Conservation (phyloP, 371 early-diverging fungal genomes). For the Parasitella parasitica region DNA sequence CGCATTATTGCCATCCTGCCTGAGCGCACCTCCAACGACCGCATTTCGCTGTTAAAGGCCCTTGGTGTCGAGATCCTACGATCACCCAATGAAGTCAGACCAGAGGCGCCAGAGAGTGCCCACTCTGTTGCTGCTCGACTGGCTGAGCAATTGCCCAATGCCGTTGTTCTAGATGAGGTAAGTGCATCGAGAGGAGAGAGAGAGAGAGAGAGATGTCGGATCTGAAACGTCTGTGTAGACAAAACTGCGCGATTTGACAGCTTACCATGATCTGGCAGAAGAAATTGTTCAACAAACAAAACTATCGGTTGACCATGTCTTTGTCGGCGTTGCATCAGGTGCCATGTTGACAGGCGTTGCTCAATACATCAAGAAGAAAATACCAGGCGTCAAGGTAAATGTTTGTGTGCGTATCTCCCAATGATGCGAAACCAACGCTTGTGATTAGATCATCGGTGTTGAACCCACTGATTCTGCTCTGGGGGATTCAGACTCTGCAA, state of each 20-base stretch:
- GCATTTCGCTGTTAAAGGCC: slow-evolving; percentile 71
- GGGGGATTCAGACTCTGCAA: slow-evolving; percentile 8
- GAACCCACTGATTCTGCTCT: slow-evolving; percentile 70
- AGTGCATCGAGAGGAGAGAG: not conserved
- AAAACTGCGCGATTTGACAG: slow-evolving; percentile 15
- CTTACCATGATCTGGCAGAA: slow-evolving; percentile 53
- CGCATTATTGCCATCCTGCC: slow-evolving; percentile 69
- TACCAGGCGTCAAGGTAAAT: slow-evolving; percentile 56
- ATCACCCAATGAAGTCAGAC: slow-evolving; percentile 71
- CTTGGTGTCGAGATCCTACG: slow-evolving; percentile 78
- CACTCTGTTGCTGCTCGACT: slow-evolving; percentile 67
- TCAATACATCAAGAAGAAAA: slow-evolving; percentile 50
- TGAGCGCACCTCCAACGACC: slow-evolving; percentile 72
- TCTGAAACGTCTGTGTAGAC: slow-evolving; percentile 10
- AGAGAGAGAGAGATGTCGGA: not conserved
- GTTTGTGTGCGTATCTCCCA: not conserved
- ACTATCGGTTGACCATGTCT: slow-evolving; percentile 58
- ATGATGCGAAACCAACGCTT: not conserved
- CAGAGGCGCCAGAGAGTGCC: slow-evolving; percentile 72
- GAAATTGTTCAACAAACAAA: slow-evolving; percentile 69
- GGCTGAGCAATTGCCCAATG: slow-evolving; percentile 52
- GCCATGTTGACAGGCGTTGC: slow-evolving; percentile 65
- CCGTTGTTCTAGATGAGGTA: slow-evolving; percentile 74
- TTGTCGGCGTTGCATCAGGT: slow-evolving; percentile 78
- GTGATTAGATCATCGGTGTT: slow-evolving; percentile 60